Evolutionary conservation across 2,329 filamentous ascomycete species (phyloP), one percentile per base, ranked within the genome.

Genomic region (Elsinoe perseae): DNA sequence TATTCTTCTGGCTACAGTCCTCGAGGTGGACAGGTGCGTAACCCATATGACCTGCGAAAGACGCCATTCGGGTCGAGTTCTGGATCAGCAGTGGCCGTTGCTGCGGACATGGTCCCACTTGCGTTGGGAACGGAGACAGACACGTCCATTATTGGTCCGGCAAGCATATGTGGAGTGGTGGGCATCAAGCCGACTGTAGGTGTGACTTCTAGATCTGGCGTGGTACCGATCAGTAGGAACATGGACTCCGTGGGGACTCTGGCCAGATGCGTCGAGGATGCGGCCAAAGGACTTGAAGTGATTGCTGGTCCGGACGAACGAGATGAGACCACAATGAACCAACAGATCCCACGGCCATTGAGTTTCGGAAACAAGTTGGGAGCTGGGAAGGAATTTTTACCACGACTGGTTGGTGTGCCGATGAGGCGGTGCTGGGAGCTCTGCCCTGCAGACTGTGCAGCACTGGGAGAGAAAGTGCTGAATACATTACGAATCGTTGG

Each of bases 171-270:
- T 32, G 56, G 56, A 4, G 52, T 61, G 25, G 59, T 61, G 12
- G 60, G 57, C 4, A 59, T 61, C 36, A 61, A 62, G 20, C 60
- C 60, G 3, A 61, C 59, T 2, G 59, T 61, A 16, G 59, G 60
- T 4, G 43, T 62, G 8, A 62, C 59, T 8, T 60, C 59, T 3
- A 44, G 59, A 27, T 36, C 43, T 32, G 18, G 55, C 12, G 54
- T 61, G 7, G 57, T 62, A 8, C 60, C 59, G 1, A 61, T 62
- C 38, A 56, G 50, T 18, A 56, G 58, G 25, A 58, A 46, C 16
- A 52, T 56, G 34, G 60, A 62, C 20, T 56, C 58, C 4, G 56
- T 62, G 9, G 60, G 60, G 5, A 28, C 59, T 16, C 54, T 61
- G 16, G 57, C 53, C 2, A 30, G 59, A 25, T 56, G 54, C 14